Evolutionary conservation across 148 eudicot species (phyloP), one percentile per base, ranked within the genome.

Genomic region (Mesembryanthemum crystallinum): DNA sequence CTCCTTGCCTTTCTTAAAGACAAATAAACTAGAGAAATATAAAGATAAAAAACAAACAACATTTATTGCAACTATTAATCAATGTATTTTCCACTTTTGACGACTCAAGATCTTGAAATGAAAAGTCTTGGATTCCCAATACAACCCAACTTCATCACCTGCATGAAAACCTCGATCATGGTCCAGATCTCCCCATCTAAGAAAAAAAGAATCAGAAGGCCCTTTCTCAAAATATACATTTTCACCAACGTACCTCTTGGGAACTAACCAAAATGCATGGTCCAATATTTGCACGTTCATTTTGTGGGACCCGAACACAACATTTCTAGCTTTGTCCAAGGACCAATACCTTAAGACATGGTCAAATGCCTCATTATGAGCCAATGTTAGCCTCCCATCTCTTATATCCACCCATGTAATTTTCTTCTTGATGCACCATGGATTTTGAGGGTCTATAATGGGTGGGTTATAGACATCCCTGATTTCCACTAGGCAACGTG

Each of bases 261-360:
- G 71, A 8, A 12, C 51, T n/a, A 67, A 6, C 52, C 52, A 39
- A 42, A 39, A 3, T 11, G 71, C 6, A 67, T 67, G 71, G 29
- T 67, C 71, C 71, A 49, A 39, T 20, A 67, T 39, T 4, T 25
- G 18, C 52, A 67, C 15, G 17, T 23, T 24, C 32, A 67, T 3
- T 42, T 67, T 67, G 29, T 67, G 49, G 14, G 71, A 11, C 30
- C 71, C 54, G 39, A 12, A 39, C 17, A 67, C 54, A 42, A 12
- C 52, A 28, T 10, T 5, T 49, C 8, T 39, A 39, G 71, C 30
- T 7, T 21, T 23, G 18, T 7, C 12, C 49, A 67, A 23, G 18
- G 71, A 42, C 71, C 71, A 67, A 67, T 67, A 67, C 51, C 71
- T 67, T 9, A 67, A 67, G 18, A 67, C 71, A 67, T 67, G 71